phyloP scores from a whole-genome alignment of 345 rosid species.

The Excoecaria agallocha region DNA sequence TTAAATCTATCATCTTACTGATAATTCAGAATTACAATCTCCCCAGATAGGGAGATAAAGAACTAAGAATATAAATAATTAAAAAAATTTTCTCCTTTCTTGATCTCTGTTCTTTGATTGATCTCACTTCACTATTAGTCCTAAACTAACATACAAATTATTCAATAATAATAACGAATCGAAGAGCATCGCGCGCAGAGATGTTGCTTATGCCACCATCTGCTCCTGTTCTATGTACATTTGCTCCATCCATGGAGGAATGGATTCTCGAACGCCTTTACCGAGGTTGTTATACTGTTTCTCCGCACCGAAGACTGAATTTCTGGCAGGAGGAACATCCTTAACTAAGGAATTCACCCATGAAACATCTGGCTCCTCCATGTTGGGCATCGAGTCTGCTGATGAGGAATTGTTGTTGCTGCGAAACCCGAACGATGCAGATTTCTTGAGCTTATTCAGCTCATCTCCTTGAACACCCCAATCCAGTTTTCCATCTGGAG shows the following conservation, averaged over 20 bases:
- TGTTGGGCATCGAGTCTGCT: constrained; percentile 24
- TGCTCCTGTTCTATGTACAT: constrained; percentile 89
- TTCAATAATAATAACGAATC: background rate
- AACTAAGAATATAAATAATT: constrained; percentile 19
- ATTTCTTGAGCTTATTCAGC: constrained; percentile 74
- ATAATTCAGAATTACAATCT: constrained; percentile 7
- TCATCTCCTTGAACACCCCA: constrained; percentile 92
- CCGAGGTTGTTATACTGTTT: constrained; percentile 33
- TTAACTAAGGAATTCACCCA: constrained; percentile 88
- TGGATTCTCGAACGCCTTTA: constrained; percentile 38
- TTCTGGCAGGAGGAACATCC: constrained; percentile 53
- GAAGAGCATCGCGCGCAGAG: constrained; percentile 8
- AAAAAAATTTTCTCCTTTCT: constrained; percentile 6
- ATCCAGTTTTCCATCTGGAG: constrained; percentile 75
- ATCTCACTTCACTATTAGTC: constrained; percentile 1
- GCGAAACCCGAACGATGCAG: constrained; percentile 72
- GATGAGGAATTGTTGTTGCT: constrained; percentile 39
- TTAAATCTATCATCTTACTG: background rate
- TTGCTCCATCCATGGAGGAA: constrained; percentile 80
- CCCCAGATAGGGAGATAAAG: background rate
- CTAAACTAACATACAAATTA: constrained; percentile 10
- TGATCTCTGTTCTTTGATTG: no score
- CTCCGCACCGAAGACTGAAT: constrained; percentile 31
- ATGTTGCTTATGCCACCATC: constrained; percentile 66
- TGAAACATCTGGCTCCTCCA: constrained; percentile 80